Conservation (phyloP, 73 alveolate genomes). For the Diophrys appendiculata region DNA sequence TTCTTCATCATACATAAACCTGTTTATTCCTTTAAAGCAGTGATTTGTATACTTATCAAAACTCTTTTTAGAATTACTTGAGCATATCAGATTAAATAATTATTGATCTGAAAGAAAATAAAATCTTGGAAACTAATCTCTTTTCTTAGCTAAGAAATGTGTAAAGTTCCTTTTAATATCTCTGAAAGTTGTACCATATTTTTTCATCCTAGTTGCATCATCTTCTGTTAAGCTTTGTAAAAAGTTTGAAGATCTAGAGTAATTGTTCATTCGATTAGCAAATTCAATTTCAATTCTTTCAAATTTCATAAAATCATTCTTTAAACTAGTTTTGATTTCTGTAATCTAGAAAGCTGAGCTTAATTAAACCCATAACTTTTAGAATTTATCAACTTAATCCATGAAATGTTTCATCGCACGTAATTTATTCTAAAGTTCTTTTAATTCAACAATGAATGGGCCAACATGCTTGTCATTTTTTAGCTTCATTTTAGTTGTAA, state of each 20-base stretch:
- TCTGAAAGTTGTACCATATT: conserved; percentile 3
- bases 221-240: conserved; percentile 39
- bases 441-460: conserved; percentile 29
- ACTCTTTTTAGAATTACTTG: conserved; percentile 18
- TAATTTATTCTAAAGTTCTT: conserved; percentile 16
- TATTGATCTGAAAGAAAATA: conserved; percentile 26
- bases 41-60: conserved; percentile 25
- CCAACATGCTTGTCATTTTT: conserved; percentile 25
- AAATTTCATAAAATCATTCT: conserved; percentile 18
- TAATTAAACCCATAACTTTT: conserved; percentile 13
- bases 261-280: not conserved
- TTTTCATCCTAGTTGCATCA: conserved; percentile 12
- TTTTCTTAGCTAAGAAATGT: conserved; percentile 7
- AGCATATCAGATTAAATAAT: conserved; percentile 18
- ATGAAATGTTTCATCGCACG: conserved; percentile 40
- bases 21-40: conserved; percentile 41
- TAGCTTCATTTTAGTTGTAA: conserved; percentile 32
- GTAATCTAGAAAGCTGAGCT: conserved; percentile 15
- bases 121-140: conserved; percentile 42
- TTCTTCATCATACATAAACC: conserved; percentile 5
- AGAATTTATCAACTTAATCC: conserved; percentile 21
- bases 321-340: conserved; percentile 8
- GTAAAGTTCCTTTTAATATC: conserved; percentile 14
- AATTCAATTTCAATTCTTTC: conserved; percentile 25
- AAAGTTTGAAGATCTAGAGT: conserved; percentile 7